A percentile compares a stretch with the other conserved stretches of the same genome.
These are phyloP conservation scores for Lipomyces lipofer DNA, from an alignment of 805 yeast genomes.

Conservation along the genomic window DNA sequence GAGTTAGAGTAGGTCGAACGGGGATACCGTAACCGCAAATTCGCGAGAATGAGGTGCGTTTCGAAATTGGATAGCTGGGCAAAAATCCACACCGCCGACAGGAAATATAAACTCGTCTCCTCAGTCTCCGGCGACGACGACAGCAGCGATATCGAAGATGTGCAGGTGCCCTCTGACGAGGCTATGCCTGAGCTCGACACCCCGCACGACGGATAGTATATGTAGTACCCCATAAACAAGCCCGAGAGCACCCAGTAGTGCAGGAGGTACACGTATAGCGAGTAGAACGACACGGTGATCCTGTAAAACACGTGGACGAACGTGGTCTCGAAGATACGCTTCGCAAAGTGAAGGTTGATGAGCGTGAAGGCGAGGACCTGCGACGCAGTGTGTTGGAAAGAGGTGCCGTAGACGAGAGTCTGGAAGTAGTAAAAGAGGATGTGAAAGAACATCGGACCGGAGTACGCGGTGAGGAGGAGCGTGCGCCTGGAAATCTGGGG, in stretches of 20 bases:
- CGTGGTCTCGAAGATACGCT: slow-evolving; percentile 84
- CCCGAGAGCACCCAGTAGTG: slow-evolving; percentile 96
- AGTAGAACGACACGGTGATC: slow-evolving; percentile 87
- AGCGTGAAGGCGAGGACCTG: slow-evolving; percentile 58
- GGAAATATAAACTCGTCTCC: slow-evolving; percentile 21
- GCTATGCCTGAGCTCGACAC: background rate
- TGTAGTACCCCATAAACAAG: slow-evolving; percentile 51
- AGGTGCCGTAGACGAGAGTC: slow-evolving; percentile 40
- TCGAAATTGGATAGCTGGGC: slow-evolving; percentile 73
- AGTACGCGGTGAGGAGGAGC: slow-evolving; percentile 79
- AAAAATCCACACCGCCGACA: slow-evolving; percentile 47
- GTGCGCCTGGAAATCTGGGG: slow-evolving; percentile 90
- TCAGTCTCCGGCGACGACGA: slow-evolving; percentile 20
- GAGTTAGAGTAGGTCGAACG: slow-evolving; percentile 31
- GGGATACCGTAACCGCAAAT: slow-evolving; percentile 55
- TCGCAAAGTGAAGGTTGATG: slow-evolving; percentile 71
- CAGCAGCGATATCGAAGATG: slow-evolving; percentile 10
- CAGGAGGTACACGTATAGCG: slow-evolving; percentile 79
- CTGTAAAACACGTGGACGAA: slow-evolving; percentile 81
- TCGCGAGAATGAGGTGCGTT: slow-evolving; percentile 64
- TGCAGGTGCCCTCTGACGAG: slow-evolving; percentile 6
- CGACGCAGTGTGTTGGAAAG: slow-evolving; percentile 47
- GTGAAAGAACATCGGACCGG: slow-evolving; percentile 88
- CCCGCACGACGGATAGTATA: slow-evolving; percentile 45
- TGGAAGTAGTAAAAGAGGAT: slow-evolving; percentile 58